Base-by-base conservation (phyloP, 2,329 filamentous ascomycete genomes). In the Xylaria sp. region DNA sequence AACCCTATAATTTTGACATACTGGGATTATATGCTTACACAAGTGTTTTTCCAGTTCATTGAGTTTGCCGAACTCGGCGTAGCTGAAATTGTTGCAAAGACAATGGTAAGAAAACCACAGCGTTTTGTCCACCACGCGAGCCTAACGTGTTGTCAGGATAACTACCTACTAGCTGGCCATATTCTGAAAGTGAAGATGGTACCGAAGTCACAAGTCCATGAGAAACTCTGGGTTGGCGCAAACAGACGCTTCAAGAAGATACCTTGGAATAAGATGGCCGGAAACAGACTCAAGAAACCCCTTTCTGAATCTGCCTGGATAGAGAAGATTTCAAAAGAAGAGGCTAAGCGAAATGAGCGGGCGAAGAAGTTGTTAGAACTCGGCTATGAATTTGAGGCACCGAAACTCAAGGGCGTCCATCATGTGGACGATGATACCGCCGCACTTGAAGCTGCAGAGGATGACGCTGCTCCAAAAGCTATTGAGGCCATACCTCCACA, bases 81-180 rank as follows among this genome's bases (percentile, higher is more conserved):
- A n/a, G 95, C 96, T 48, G 91, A 93, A 76, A 94, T 98, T 75
- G 95, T 97, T 36, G 91, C 93, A 59, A 93, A 94, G 83, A 97
- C 96, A 25, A 99, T 99, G 96, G 90, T 74, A 72, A 66, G 68
- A 67, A 10, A 46, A 33, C 20, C 33, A 12, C 46, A 31, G 15
- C 25, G 31, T 25, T 39, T 1, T 39, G 1, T 31, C 55, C 20
- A 3, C 4, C n/a, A 46, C 20, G 15, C 6, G 12, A 9, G 39
- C 2, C 59, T 68, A 57, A 67, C 65, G 13, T 60, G 13, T 20
- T 36, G 33, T 25, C 64, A 73, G 71, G 73, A 77, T 48, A 75
- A 76, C 58, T 99, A 99, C 82, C 89, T 98, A 48, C 87, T 99
- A 78, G 98, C 97, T 80, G 93, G 94, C 6, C 95, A 98, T 80